phyloP scores from a whole-genome alignment of 345 rosid species.

The Murraya paniculata region DNA sequence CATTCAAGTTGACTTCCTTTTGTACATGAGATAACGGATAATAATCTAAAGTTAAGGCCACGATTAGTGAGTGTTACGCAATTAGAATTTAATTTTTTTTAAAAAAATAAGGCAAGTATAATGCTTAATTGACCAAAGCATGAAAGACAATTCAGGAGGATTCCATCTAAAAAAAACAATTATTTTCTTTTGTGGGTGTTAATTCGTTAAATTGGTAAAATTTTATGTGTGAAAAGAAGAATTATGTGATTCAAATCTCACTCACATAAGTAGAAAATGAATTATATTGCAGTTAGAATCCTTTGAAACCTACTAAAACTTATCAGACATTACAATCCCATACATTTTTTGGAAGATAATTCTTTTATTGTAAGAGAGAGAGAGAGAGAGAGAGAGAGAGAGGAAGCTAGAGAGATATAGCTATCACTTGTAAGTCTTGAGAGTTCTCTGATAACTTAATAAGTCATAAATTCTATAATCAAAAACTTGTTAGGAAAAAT shows the following conservation, averaged over 20 bases:
- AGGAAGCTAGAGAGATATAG: no score
- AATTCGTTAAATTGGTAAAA: no score
- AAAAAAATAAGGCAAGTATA: not conserved
- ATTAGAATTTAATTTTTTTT: not conserved
- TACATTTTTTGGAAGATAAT: not conserved
- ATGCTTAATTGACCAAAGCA: not conserved
- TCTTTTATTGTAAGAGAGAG: not conserved
- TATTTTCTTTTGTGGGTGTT: no score
- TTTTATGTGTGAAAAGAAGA: no score
- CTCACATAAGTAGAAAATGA: no score
- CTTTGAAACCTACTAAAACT: no score
- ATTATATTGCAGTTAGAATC: no score
- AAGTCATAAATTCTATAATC: not conserved
- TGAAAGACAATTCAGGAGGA: not conserved
- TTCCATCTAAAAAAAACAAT: not conserved
- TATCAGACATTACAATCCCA: no score
- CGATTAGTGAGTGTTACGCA: not conserved
- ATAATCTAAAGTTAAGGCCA: slow-evolving; percentile 4
- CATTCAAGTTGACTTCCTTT: slow-evolving; percentile 7
- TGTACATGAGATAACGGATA: not conserved
- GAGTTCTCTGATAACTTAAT: not conserved
- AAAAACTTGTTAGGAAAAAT: not conserved
- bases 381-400: not conserved
- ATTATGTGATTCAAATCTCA: no score
- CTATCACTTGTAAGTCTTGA: not conserved